Evolutionary conservation across 2,329 filamentous ascomycete species (phyloP).

Genomic region (Calonectria leucothoes): DNA sequence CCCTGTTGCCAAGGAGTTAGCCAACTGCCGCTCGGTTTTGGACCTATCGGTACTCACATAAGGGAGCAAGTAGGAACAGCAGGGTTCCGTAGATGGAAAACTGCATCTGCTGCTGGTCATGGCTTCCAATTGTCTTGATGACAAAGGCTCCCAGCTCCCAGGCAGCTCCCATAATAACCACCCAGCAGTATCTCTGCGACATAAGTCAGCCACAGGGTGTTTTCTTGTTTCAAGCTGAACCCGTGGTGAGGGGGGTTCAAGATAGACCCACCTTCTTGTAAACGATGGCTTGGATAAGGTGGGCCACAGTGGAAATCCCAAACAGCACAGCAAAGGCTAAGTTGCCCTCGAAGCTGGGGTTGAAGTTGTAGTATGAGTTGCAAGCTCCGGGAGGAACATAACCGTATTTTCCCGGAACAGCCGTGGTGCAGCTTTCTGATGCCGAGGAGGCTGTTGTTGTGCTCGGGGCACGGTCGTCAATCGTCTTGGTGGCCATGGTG

Average conservation of each 20-base stretch:
- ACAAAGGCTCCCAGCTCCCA: constrained; percentile 55
- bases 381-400: constrained; percentile 46
- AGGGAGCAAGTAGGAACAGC: constrained; percentile 54
- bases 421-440: constrained; percentile 47
- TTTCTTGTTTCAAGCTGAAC: not conserved
- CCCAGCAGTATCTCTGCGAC: constrained; percentile 50
- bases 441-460: constrained; percentile 47
- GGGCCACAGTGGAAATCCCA: constrained; percentile 41
- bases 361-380: constrained; percentile 47
- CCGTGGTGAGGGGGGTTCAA: not conserved
- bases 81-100: constrained; percentile 48
- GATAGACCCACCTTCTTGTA: constrained; percentile 44
- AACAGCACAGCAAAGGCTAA: constrained; percentile 47
- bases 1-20: constrained; percentile 41
- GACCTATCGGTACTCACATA: constrained; percentile 45
- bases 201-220: not conserved
- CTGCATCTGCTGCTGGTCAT: constrained; percentile 50
- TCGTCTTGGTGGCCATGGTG: constrained; percentile 35
- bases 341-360: constrained; percentile 49
- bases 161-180: constrained; percentile 51
- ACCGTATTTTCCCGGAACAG: constrained; percentile 47
- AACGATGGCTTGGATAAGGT: constrained; percentile 43
- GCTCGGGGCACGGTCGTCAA: constrained; percentile 18
- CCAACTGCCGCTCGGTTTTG: not conserved
- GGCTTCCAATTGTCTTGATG: constrained; percentile 49